These are phyloP conservation scores for Hortiboletus campestris DNA, from an alignment of 768 basidiomycete genomes.

Conservation along the genomic window DNA sequence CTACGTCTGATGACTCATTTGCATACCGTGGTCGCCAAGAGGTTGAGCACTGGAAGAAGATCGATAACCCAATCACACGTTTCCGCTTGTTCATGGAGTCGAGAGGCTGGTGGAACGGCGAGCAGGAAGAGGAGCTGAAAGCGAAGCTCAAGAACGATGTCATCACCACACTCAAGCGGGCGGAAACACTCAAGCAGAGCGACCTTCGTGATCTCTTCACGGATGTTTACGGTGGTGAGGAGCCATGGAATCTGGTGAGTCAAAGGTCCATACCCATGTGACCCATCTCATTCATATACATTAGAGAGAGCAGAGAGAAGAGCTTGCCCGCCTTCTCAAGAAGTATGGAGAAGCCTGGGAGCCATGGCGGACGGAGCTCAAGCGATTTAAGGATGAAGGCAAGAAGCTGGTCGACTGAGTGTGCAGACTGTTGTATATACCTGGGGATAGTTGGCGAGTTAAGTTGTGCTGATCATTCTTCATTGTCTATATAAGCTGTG, in stretches of 20 bases:
- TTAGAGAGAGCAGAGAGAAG: constrained; percentile 81
- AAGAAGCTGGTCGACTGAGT: constrained; percentile 47
- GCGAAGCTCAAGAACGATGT: constrained; percentile 68
- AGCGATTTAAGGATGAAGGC: constrained; percentile 72
- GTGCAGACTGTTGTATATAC: neutral
- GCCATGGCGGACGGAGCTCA: constrained; percentile 79
- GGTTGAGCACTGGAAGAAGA: constrained; percentile 87
- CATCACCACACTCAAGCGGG: constrained; percentile 72
- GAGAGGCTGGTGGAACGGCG: constrained; percentile 78
- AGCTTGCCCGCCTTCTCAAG: constrained; percentile 66
- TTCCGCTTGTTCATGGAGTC: constrained; percentile 86
- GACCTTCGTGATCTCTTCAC: constrained; percentile 81
- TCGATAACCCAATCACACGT: constrained; percentile 85
- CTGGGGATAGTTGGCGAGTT: neutral
- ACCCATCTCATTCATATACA: neutral
- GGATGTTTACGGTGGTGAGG: constrained; percentile 84
- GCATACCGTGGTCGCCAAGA: constrained; percentile 88
- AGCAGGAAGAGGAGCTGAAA: constrained; percentile 72
- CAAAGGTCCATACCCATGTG: neutral
- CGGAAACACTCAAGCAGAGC: constrained; percentile 65
- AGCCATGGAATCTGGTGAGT: constrained; percentile 82
- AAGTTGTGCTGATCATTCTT: neutral
- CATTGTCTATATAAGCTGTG: neutral
- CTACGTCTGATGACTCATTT: constrained; percentile 93
- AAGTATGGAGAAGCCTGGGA: constrained; percentile 89